Percentiles rank a stretch among this genome's conserved stretches.
These are phyloP conservation scores for Herpetospermum pedunculosum DNA, from an alignment of 306 rosid species.

Conservation along the genomic window DNA sequence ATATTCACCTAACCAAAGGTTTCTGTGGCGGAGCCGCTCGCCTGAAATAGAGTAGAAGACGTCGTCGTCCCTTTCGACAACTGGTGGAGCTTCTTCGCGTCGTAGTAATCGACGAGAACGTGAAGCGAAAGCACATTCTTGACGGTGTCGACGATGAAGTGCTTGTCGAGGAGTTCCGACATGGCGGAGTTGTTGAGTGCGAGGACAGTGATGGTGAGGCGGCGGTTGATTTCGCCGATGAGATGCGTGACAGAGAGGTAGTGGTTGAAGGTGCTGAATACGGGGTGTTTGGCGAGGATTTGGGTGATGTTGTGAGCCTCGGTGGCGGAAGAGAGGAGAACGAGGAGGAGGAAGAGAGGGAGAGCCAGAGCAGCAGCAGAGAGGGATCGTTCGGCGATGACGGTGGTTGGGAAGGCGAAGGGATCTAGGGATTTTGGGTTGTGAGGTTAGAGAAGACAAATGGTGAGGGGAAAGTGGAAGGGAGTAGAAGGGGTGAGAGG, in stretches of 20 bases:
- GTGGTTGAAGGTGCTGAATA: conserved; percentile 74
- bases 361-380: conserved; percentile 8
- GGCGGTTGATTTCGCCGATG: conserved; percentile 81
- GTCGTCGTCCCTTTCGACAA: conserved; percentile 57
- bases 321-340: conserved; percentile 3
- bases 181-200: conserved; percentile 82
- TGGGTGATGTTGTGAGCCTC: conserved; percentile 58
- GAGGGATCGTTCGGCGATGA: not conserved
- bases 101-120: conserved; percentile 78
- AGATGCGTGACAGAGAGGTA: conserved; percentile 85
- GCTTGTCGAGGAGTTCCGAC: conserved; percentile 52
- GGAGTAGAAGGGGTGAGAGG: too few relatives aligned
- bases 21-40: conserved; percentile 62
- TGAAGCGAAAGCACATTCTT: conserved; percentile 84
- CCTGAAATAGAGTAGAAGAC: conserved; percentile 61
- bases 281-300: conserved; percentile 60
- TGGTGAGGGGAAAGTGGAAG: too few relatives aligned
- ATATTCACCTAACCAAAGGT: conserved; percentile 81
- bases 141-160: conserved; percentile 42
- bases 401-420: not conserved
- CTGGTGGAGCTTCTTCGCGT: conserved; percentile 81
- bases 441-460: too few relatives aligned
- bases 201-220: conserved; percentile 84
- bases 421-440: not conserved
- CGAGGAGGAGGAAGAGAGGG: conserved; percentile 16